Evolutionary conservation across 768 basidiomycete species (phyloP), one percentile per base, ranked within the genome.

Genomic region (Kwoniella mangroviensis): DNA sequence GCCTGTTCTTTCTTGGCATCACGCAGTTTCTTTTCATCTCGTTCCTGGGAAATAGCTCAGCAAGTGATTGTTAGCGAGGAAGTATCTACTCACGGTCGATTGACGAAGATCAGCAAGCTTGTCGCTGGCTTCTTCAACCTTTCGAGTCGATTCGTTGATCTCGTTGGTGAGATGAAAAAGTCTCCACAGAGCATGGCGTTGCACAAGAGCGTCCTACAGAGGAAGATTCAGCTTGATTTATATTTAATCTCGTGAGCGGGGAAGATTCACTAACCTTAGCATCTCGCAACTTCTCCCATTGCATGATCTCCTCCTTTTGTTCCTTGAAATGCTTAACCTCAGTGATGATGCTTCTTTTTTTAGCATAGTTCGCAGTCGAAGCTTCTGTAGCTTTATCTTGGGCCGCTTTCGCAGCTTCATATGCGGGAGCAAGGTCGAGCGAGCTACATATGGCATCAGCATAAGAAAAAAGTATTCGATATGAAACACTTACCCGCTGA

Each of bases 281-380:
- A 64, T 90, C 85, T 75, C 88, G 88, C 15, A 98, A 84, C 9
- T 85, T 86, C 81, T 94, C 91, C 75, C 95, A 98, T 53, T 91
- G 86, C 73, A 93, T 92, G 4, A 94, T 93, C 80, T 98, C 96
- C 4, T 88, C 88, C 83, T 95, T 94, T 84, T 98, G 97, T 80
- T 98, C 94, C 85, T 93, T 94, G 84, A 95, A 98, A 78, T 96
- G 94, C 82, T 92, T 94, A 74, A 97, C 94, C 83, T 99, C 97
- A 9, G 92, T 92, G 0, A 93, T 88, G 71, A 98, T 94, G 11
- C 94, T 93, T 63, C 95, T 87, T 56, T 96, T 89, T 81, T 96
- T 98, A 4, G 91, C 92, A 81, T 95, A 98, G 82, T 96, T 97
- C 85, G 91, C 90, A 0, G 94, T 96, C 2, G 94, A 93, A 67